phyloP scores from a whole-genome alignment of 169 alveolate genomes.

The Eimeria tenella region DNA sequence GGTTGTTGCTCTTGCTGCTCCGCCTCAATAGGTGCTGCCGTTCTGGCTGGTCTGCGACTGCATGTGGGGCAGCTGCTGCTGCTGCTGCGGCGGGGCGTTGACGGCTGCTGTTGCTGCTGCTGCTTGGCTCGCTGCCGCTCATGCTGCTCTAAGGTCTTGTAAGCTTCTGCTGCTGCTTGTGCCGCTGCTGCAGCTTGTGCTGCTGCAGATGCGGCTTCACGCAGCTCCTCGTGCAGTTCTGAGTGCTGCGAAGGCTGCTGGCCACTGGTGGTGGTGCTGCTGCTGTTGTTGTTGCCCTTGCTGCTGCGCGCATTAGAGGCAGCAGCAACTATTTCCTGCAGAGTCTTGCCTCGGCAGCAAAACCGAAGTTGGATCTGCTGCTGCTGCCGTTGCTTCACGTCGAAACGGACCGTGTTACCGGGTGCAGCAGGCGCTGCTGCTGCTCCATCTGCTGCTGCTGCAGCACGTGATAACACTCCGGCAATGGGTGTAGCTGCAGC shows the following conservation, averaged over 20 bases:
- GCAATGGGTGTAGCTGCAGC: no score
- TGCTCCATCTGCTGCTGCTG: not conserved
- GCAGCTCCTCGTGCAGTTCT: not conserved
- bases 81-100: not conserved
- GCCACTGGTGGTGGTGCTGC: not conserved
- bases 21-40: no score
- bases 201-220: not conserved
- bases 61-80: not conserved
- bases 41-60: not conserved
- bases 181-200: not conserved
- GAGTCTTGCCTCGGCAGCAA: not conserved
- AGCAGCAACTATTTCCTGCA: not conserved
- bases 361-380: not conserved
- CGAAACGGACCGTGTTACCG: not conserved
- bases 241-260: not conserved
- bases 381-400: not conserved
- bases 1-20: not conserved
- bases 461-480: not conserved
- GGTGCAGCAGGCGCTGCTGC: not conserved
- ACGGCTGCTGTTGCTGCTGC: not conserved
- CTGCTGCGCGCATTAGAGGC: not conserved
- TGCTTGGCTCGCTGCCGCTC: not conserved
- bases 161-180: not conserved
- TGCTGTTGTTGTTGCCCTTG: no score
- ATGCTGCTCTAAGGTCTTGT: not conserved